Percentiles rank a stretch among this genome's conserved stretches.
These are phyloP conservation scores for Talaromyces islandicus DNA, from an alignment of 2,329 filamentous ascomycete genomes.

Conservation along the genomic window DNA sequence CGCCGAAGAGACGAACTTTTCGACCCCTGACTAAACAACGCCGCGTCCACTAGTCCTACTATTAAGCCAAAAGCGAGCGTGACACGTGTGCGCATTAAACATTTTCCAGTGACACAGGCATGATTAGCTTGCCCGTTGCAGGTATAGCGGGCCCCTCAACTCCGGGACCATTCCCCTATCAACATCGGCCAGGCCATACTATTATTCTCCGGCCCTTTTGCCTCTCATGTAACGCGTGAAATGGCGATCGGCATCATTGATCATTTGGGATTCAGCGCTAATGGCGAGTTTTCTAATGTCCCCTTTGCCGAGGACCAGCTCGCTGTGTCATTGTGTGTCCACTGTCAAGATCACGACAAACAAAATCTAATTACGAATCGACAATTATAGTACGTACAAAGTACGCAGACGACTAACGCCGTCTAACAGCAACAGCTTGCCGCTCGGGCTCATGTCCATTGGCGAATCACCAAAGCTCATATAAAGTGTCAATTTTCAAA, in stretches of 20 bases:
- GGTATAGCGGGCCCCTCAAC: not conserved
- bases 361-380: not conserved
- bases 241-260: slow-evolving; percentile 1
- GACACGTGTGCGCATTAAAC: not conserved
- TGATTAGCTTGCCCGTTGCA: not conserved
- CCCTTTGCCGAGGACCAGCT: not conserved
- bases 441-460: not conserved
- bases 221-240: not conserved
- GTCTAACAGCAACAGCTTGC: no score
- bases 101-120: not conserved
- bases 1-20: not conserved
- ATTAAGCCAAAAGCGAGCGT: not conserved
- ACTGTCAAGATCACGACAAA: not conserved
- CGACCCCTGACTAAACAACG: not conserved
- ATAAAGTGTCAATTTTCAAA: not conserved
- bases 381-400: not conserved
- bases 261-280: not conserved
- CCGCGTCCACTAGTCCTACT: not conserved
- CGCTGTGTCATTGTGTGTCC: no score
- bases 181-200: not conserved
- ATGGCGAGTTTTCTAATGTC: not conserved
- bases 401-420: no score
- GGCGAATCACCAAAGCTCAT: not conserved
- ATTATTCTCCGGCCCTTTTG: not conserved
- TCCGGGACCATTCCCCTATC: not conserved